A percentile compares a stretch with the other conserved stretches of the same genome.
Evolutionary conservation across 352 stramenopile species (phyloP).

Genomic region (Peronospora tabacina): DNA sequence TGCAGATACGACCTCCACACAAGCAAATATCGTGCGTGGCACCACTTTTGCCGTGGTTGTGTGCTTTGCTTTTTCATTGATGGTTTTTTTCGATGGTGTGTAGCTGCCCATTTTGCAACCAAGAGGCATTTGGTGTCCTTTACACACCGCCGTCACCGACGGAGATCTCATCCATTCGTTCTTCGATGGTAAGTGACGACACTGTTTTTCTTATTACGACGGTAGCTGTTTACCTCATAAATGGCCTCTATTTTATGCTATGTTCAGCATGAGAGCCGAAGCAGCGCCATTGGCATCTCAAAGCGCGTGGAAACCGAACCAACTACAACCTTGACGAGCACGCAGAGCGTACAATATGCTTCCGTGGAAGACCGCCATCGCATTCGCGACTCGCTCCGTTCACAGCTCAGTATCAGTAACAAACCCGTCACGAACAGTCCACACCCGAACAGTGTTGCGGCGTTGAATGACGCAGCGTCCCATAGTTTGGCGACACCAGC

Average conservation of each 20-base stretch:
- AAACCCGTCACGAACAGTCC: conserved; percentile 45
- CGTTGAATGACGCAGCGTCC: conserved; percentile 31
- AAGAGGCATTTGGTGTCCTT: conserved; percentile 45
- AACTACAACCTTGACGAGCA: conserved; percentile 8
- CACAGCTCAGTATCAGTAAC: conserved; percentile 57
- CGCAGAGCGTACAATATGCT: conserved; percentile 37
- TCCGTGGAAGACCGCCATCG: conserved; percentile 69
- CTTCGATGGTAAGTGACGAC: conserved; percentile 23
- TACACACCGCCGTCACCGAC: conserved; percentile 41
- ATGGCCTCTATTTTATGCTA: conserved; percentile 9
- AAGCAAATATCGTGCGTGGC: conserved; percentile 38
- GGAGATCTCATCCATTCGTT: conserved; percentile 42
- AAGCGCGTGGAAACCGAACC: conserved; percentile 12
- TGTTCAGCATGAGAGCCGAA: conserved; percentile 24
- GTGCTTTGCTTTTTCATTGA: conserved; percentile 1
- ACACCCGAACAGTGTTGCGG: conserved; percentile 36
- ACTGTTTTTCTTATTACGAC: background rate
- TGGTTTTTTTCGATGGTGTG: background rate
- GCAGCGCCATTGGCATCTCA: conserved; percentile 32
- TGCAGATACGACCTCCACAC: conserved; percentile 50
- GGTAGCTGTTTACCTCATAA: conserved; percentile 1
- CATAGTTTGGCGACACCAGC: conserved; percentile 36
- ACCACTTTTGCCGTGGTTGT: background rate
- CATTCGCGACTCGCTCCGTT: conserved; percentile 62
- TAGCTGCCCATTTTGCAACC: conserved; percentile 80